These are phyloP conservation scores for Calonectria hongkongensis DNA, from an alignment of 2,329 filamentous ascomycete species.

Conservation along the genomic window DNA sequence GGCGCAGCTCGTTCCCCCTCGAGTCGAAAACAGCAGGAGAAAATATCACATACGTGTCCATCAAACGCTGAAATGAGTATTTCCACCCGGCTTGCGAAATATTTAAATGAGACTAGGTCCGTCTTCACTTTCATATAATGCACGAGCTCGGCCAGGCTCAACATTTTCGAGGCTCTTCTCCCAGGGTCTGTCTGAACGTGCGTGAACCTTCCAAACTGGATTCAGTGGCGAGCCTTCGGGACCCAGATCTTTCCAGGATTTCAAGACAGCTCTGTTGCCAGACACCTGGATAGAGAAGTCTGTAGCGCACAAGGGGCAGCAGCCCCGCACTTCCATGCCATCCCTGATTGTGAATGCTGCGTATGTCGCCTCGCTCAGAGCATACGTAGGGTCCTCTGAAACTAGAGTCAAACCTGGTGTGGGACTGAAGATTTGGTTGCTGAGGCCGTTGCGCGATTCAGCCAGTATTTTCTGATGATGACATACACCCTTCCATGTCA, in stretches of 20 bases:
- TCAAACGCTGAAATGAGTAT: not conserved
- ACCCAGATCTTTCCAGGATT: slow-evolving; percentile 17
- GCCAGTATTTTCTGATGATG: not conserved
- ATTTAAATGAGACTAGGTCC: not conserved
- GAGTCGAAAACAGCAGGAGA: not conserved
- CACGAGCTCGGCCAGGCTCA: slow-evolving; percentile 10
- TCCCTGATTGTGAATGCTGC: slow-evolving; percentile 17
- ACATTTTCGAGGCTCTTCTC: not conserved
- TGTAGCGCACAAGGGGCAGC: slow-evolving; percentile 3
- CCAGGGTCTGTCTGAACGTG: not conserved
- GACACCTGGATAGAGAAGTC: slow-evolving; percentile 13
- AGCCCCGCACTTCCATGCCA: not conserved
- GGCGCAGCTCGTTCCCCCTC: not conserved
- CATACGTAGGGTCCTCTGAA: slow-evolving; percentile 14
- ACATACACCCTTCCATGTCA: too few species aligned
- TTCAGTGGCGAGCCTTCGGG: slow-evolving; percentile 18
- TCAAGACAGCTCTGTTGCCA: slow-evolving; percentile 1
- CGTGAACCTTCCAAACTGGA: slow-evolving; percentile 18
- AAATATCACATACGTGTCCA: not conserved
- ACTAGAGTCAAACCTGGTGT: not conserved
- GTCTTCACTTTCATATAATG: slow-evolving; percentile 19
- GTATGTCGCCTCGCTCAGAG: not conserved
- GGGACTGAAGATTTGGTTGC: not conserved
- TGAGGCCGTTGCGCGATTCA: not conserved
- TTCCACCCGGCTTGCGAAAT: not conserved